Base-by-base conservation (phyloP, 1,284 basidiomycete genomes). In the Papiliotrema nemorosa region DNA sequence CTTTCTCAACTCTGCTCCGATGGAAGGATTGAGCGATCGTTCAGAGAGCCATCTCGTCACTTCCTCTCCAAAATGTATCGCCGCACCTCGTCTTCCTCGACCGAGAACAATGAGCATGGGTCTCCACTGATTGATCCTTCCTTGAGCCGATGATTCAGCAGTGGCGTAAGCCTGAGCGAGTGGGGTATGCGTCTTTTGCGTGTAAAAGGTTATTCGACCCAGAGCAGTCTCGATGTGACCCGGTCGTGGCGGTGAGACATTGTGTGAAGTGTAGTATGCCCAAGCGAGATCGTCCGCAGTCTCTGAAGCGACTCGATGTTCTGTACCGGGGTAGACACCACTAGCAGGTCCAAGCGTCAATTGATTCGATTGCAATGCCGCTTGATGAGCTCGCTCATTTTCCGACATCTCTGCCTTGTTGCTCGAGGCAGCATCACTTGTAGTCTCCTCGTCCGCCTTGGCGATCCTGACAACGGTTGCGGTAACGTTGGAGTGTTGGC, bases 401-500 rank as follows among this genome's bases (percentile, higher is more conserved):
- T 66, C 65, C 18, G 59, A 59, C 21, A 64, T 45, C 18, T 54
- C 60, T 38, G 44, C 34, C 26, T 27, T 52, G 71, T 52, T 50
- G 62, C 26, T 49, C 47, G 34, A 47, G 22, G 67, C 63, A 21
- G 56, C 53, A 16, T 44, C 56, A 26, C 46, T 50, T 14, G 49
- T 54, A 14, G 35, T 37, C 37, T 55, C 47, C 29, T 67, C 40
- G 79, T 82, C 58, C 63, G 59, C 57, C 29, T 54, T 59, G 29
- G 62, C 74, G 46, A 90, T 69, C 57, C 84, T 78, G 25, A 89
- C 68, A 2, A 90, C 80, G 0, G 86, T 88, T 3, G 88, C 90
- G 7, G 75, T 80, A 2, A 88, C 80, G 60, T 86, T 84, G 36
- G 77, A 69, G 43, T 72, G 61, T 18, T 66, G 62, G 62, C 87